A percentile compares a stretch with the other conserved stretches of the same genome.
These are phyloP conservation scores for Phytophthora chlamydospora DNA, from an alignment of 352 stramenopile species.

Conservation along the genomic window DNA sequence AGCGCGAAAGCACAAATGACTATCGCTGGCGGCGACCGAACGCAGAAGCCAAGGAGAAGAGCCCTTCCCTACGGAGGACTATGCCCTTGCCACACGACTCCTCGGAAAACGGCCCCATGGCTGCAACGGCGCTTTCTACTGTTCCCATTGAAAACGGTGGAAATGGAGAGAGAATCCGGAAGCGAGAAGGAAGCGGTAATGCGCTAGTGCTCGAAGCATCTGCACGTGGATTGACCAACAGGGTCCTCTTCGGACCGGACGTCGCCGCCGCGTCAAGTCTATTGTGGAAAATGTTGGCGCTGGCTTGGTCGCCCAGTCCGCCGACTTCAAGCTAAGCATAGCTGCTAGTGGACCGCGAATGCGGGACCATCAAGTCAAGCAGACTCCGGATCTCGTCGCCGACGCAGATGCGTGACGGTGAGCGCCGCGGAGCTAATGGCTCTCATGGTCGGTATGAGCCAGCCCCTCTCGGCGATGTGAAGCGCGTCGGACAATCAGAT, in stretches of 20 bases:
- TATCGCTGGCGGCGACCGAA: conserved; percentile 14
- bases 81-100: conserved; percentile 19
- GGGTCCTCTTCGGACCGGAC: conserved; percentile 6
- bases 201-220: too few species aligned
- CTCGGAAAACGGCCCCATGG: conserved; percentile 24
- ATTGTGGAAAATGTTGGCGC: conserved; percentile 7
- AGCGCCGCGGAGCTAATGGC: conserved; percentile 16
- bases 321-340: conserved; percentile 29
- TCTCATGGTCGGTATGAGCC: not conserved
- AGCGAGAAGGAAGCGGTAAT: not conserved
- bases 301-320: conserved; percentile 27
- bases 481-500: conserved; percentile 20
- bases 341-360: not conserved
- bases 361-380: conserved; percentile 12
- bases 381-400: conserved; percentile 16
- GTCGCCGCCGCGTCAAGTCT: conserved; percentile 6
- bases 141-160: conserved; percentile 2
- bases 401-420: conserved; percentile 21
- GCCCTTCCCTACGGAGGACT: conserved; percentile 15
- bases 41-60: not conserved
- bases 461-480: not conserved
- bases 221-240: conserved; percentile 15
- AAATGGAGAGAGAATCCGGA: conserved; percentile 2
- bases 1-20: conserved; percentile 12
- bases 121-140: conserved; percentile 21